Evolutionary conservation across 306 rosid species (phyloP), one percentile per base, ranked within the genome.

Genomic region (Senna tora): DNA sequence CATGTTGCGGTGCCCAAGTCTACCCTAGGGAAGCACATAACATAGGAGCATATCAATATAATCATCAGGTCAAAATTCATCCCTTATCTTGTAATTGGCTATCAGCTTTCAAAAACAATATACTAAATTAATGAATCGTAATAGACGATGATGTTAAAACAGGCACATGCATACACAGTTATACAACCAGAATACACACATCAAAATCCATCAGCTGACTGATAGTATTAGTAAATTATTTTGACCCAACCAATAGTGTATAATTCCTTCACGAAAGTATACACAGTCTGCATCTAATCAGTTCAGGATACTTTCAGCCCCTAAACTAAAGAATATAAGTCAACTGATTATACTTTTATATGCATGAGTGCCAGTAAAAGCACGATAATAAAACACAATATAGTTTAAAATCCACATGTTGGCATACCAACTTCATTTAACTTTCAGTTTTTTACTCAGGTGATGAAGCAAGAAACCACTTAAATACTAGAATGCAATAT

Each of bases 321-420:
- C 42, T 30, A 59, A 13, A 21, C 15, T 11, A 5, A 15, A 71
- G 34, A 19, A 43, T 46, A 51, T 49, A 72, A 17, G 43, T 64
- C 73, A 61, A 20, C 42, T 52, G 32, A 50, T 50, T n/a, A 52
- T 52, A 15, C 60, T 10, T 59, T 19, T 43, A 20, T 21, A 63
- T 22, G 41, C 57, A 66, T 42, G 38, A 62, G 19, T 59, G 36
- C 25, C 12, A 71, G 69, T 14, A 41, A 30, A 21, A 34, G 49
- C 19, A 73, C 49, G 47, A 13, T 45, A 21, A 41, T 61, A 55
- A 60, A 13, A 61, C 15, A 34, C 20, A 33, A 59, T 58, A 53
- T 30, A 61, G 39, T 55, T 42, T 16, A 46, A 72, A 57, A 55
- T 60, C 20, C 43, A 66, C 8, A 45, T 19, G 63, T 70, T 52